Evolutionary conservation across 352 stramenopile genomes (phyloP), one percentile per base, ranked within the genome.

Genomic region (Phytophthora fragariae): DNA sequence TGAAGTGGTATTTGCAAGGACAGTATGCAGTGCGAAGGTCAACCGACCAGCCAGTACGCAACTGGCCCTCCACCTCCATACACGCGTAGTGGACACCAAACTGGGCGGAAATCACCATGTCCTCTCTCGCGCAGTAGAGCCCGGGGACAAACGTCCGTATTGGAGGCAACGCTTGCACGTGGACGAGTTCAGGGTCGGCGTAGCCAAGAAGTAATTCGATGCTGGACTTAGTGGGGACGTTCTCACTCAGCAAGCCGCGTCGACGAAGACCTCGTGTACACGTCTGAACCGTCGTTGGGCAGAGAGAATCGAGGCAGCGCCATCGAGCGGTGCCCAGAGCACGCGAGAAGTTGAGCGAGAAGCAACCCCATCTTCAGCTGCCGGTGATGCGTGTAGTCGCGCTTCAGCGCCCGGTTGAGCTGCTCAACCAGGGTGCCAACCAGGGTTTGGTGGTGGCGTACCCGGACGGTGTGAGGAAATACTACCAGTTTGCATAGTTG

Each of bases 31-130:
- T 9, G 19, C 35, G 35, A 44, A 57, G 41, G 29, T 70, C 11
- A 0, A 70, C 54, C 5, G n/a, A 17, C 41, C 55, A 64, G 10
- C 63, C 63, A 15, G 35, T 46, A 1, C 29, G n/a, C 19, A 54
- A 37, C 2, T 70, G 39, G 5, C 41, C 29, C 41, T 70, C 24
- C 1, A 31, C 7, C 35, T 64, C 21, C 44, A 63, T 70, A 2
- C 63, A 29, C 17, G 55, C 54, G 19, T 59, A 63, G 29, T 70
- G 62, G 2, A 41, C 55, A 27, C 63, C 63, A 0, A 70, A 29
- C 31, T 64, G 63, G 5, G 63, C 46, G 1, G 54, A 57, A 2
- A 70, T 46, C 41, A 41, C 54, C 8, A 70, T n/a, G 41, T 55
- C 29, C 41, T 70, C 53, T 31, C 58, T 31, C 11, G 52, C 63